These are phyloP conservation scores for Pythium scleroteichum DNA, from an alignment of 352 stramenopile genomes.

Conservation along the genomic window DNA sequence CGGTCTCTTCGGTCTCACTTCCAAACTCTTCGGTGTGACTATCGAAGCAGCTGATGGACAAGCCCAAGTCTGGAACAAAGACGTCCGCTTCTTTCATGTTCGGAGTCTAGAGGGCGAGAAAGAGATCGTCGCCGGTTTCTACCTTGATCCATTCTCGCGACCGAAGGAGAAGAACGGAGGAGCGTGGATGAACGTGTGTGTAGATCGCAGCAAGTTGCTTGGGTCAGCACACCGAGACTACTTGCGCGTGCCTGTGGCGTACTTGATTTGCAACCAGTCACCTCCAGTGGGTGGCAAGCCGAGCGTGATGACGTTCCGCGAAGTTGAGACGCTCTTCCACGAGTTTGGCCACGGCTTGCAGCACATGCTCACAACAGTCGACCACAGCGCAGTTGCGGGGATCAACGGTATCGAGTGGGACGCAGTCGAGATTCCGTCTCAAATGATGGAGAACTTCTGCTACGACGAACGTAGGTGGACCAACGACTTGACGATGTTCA, in stretches of 20 bases:
- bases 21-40: conserved; percentile 93
- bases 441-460: conserved; percentile 99
- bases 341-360: conserved; percentile 97
- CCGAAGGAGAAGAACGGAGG: conserved; percentile 97
- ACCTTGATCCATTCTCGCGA: conserved; percentile 96
- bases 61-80: conserved; percentile 91
- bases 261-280: conserved; percentile 98
- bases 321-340: conserved; percentile 97
- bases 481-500: conserved; percentile 41
- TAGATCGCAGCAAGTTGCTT: conserved; percentile 92
- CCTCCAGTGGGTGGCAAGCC: conserved; percentile 92
- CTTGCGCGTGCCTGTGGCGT: conserved; percentile 93
- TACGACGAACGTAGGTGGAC: conserved; percentile 84
- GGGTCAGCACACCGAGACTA: conserved; percentile 50
- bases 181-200: conserved; percentile 98
- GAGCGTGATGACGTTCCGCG: conserved; percentile 98
- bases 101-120: conserved; percentile 70
- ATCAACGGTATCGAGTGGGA: conserved; percentile 99
- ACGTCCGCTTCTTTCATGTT: conserved; percentile 97
- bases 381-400: conserved; percentile 94
- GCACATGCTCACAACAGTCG: conserved; percentile 98
- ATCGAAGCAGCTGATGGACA: conserved; percentile 85
- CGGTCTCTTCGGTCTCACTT: conserved; percentile 95
- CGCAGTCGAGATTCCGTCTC: conserved; percentile 96
- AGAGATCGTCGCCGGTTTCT: conserved; percentile 95